Conservation (phyloP, 1,139 yeast genomes). For the Suzukiozyma palmioleophila region DNA sequence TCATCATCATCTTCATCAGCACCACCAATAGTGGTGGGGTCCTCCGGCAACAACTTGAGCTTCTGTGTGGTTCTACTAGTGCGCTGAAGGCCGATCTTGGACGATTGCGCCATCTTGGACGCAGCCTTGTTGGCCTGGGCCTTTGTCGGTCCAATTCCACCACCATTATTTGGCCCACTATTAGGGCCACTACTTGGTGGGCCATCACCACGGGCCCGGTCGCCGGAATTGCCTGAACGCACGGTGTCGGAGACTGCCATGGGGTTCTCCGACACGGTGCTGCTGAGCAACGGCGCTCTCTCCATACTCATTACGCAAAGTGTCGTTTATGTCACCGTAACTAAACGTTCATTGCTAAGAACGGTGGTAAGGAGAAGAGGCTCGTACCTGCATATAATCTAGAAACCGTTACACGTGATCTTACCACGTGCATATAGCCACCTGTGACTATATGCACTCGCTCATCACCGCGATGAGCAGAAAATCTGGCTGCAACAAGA, state of each 20-base stretch:
- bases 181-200: background rate
- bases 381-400: no score
- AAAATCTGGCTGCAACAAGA: no score
- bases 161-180: conserved; percentile 1
- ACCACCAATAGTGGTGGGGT: conserved; percentile 41
- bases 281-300: conserved; percentile 21
- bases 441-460: no score
- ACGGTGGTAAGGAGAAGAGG: no score
- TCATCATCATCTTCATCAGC: conserved; percentile 15
- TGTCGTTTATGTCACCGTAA: no score
- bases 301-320: conserved; percentile 6
- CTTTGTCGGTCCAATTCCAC: conserved; percentile 2
- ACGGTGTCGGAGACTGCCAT: conserved; percentile 4
- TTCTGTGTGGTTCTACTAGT: conserved; percentile 86
- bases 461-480: background rate
- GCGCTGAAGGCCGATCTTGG: conserved; percentile 75
- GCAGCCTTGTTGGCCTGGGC: conserved; percentile 18
- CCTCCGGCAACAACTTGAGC: conserved; percentile 81
- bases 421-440: no score
- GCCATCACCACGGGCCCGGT: conserved; percentile 2
- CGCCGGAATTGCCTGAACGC: background rate
- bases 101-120: conserved; percentile 29
- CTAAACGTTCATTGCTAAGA: no score
- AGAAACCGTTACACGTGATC: no score
- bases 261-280: conserved; percentile 28